Base-by-base conservation (phyloP, 805 yeast genomes). In the Pichia ethanolica region DNA sequence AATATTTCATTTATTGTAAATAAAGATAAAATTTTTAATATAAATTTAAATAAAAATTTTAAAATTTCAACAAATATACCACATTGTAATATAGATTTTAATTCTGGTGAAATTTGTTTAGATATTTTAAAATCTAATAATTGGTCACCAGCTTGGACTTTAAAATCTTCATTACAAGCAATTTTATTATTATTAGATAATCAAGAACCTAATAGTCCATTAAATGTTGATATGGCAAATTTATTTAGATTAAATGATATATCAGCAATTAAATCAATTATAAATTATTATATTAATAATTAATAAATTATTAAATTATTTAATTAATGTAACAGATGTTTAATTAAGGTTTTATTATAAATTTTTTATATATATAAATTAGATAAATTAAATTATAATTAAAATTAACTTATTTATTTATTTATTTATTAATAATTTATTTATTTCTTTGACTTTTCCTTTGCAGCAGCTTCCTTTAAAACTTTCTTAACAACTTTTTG, bases 401-500 rank as follows among this genome's bases (percentile, higher is more conserved):
- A n/a, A n/a, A n/a, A n/a, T n/a, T n/a, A n/a, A n/a, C n/a, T n/a
- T n/a, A n/a, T n/a, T n/a, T n/a, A n/a, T n/a, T 7, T 32, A 32
- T 10, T 7, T 10, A 32, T 7, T 32, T 7, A 32, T 44, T 25
- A 44, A 28, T 35, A 25, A 43, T 39, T 43, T 27, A 51, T 50
- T 55, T 62, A 60, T 58, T 64, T 62, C 61, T 61, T 60, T 59
- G 78, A 82, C 77, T 82, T 79, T 70, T 86, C 91, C 79, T 88
- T 86, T 67, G 82, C 89, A 70, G 89, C 85, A 77, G 87, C 88
- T 74, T 89, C 97, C 86, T 91, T 91, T 71, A 93, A 85, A 69
- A 93, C 97, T 80, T 95, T 89, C 90, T 93, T 95, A 73, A 93
- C 99, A 64, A 93, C 90, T 89, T 93, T 95, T 82, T 93, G 98